Evolutionary conservation across 2,329 filamentous ascomycete species (phyloP).

Genomic region (Beauveria asiatica): DNA sequence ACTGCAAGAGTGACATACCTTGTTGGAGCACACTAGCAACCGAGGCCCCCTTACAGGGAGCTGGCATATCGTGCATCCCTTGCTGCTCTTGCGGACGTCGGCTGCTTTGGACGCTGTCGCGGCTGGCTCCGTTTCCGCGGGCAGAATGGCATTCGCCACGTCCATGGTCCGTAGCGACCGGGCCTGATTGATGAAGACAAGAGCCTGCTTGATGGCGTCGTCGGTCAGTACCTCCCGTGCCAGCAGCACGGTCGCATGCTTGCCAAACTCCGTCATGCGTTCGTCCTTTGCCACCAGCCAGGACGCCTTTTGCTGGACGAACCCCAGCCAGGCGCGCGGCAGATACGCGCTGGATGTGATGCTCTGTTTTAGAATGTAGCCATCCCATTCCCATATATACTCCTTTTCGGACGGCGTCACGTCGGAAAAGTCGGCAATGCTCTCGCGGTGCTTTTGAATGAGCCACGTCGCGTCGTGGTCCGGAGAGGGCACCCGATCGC

Average conservation of each 20-base stretch:
- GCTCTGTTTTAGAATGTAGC: conserved; percentile 42
- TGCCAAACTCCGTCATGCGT: conserved; percentile 46
- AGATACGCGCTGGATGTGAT: conserved; percentile 45
- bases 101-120: conserved; percentile 21
- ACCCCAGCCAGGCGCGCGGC: conserved; percentile 42
- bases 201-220: conserved; percentile 32
- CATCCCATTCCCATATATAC: conserved; percentile 51
- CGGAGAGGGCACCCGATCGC: conserved; percentile 36
- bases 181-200: conserved; percentile 34
- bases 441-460: conserved; percentile 50
- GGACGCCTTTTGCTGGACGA: conserved; percentile 38
- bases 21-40: conserved; percentile 41
- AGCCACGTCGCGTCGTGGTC: conserved; percentile 44
- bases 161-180: conserved; percentile 16
- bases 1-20: conserved; percentile 26
- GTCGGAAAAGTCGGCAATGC: conserved; percentile 48
- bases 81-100: conserved; percentile 33
- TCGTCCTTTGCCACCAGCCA: conserved; percentile 43
- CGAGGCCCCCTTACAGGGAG: conserved; percentile 39
- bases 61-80: conserved; percentile 40
- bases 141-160: background rate
- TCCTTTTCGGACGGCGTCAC: conserved; percentile 46
- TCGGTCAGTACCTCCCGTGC: conserved; percentile 40
- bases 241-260: conserved; percentile 44
- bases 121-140: background rate